Conservation (phyloP, 305 asterid species). For the Fraxinus velutina region DNA sequence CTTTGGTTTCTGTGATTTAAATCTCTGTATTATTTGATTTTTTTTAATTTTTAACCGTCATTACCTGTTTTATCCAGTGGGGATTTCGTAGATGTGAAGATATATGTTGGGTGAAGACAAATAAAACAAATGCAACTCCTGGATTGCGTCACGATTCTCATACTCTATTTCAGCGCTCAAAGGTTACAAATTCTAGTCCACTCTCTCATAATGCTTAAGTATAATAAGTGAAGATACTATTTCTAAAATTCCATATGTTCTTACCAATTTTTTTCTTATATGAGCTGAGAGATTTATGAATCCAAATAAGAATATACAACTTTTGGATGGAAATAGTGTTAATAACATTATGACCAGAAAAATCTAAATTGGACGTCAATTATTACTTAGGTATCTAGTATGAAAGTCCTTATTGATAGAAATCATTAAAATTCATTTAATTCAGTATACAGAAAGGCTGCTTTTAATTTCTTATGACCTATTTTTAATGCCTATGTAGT, state of each 20-base stretch:
- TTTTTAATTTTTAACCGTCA: neutral
- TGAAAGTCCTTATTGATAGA: neutral
- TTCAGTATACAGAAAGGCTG: neutral
- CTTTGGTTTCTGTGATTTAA: constrained; percentile 12
- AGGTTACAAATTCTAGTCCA: constrained; percentile 42
- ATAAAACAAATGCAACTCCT: constrained; percentile 87
- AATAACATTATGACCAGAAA: constrained; percentile 9
- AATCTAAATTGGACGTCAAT: constrained; percentile 1
- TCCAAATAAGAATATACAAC: neutral
- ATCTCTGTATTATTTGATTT: neutral
- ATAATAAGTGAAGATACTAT: constrained; percentile 5
- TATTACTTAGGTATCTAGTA: neutral
- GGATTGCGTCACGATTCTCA: constrained; percentile 97
- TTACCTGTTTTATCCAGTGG: constrained; percentile 56
- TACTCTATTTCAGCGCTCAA: constrained; percentile 90
- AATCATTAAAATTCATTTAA: neutral
- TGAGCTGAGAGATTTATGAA: neutral
- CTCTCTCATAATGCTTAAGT: constrained; percentile 12
- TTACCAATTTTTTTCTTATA: constrained; percentile 8
- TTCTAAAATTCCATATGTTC: neutral
- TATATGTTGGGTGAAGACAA: constrained; percentile 99
- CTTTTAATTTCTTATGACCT: neutral
- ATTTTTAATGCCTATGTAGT: neutral
- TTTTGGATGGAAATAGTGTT: neutral
- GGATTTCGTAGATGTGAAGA: constrained; percentile 99